Base-by-base conservation (phyloP, 2,329 filamentous ascomycete genomes). In the Colletotrichum sp. region DNA sequence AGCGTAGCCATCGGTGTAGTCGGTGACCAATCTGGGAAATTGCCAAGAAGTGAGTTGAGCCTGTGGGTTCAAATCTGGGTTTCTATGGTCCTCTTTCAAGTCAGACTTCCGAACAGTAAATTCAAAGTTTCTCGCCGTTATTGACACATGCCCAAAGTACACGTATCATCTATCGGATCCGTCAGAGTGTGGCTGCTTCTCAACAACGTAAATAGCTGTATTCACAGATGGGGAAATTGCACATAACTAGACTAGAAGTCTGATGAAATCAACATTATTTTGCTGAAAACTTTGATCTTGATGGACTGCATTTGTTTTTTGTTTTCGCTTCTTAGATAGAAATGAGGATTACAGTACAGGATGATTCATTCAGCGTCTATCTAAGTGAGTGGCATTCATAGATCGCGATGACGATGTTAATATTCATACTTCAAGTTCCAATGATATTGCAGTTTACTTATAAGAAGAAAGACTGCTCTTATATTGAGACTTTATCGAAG, bases 41-140 rank as follows among this genome's bases (percentile, higher is more conserved):
- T n/a, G 44, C 44, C 44, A 52, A 52, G 44, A 13, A 13, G 6
- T 13, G 4, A 49, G 9, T 13, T 49, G 44, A 49, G 44, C 21
- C 44, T 21, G n/a, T 21, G 44, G n/a, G n/a, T 49, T 49, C 44
- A 9, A 21, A 2, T 49, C 44, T 13, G 8, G 4, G 10, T 21
- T 49, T 21, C 6, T 7, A 8, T 8, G n/a, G n/a, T 13, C 12
- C n/a, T 12, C 12, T 52, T 21, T 12, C n/a, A 18, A 52, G n/a
- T 24, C 6, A 21, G 12, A 52, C 9, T 49, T 49, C 6, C 3
- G 18, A 49, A n/a, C 6, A 6, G n/a, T 21, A 8, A 21, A 4
- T 52, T 8, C 2, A 24, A 1, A 1, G 3, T 13, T 8, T 52
- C 3, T 52, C 6, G 8, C 8, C 0, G 3, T 52, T 52, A 3